phyloP scores from a whole-genome alignment of 306 rosid genomes.

The Inga leiocalycina region DNA sequence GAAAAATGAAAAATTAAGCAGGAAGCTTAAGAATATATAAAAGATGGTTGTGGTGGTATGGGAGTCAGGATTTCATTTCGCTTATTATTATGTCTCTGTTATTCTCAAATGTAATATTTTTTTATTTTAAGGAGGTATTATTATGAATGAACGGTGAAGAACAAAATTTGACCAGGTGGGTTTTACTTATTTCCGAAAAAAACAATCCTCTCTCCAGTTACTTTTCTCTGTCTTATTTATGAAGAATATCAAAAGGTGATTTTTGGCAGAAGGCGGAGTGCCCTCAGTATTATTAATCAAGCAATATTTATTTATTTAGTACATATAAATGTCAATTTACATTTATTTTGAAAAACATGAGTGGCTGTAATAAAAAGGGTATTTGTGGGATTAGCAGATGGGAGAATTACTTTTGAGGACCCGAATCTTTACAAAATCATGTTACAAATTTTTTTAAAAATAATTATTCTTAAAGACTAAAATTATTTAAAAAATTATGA shows the following conservation, averaged over 20 bases:
- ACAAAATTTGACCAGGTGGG: conserved; percentile 39
- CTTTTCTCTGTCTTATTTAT: conserved; percentile 8
- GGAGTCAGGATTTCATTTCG: conserved; percentile 10
- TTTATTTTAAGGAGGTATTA: conserved; percentile 25
- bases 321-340: not conserved
- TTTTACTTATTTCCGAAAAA: not conserved
- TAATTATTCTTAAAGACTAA: not conserved
- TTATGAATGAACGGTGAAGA: conserved; percentile 28
- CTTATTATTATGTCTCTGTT: conserved; percentile 21
- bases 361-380: not conserved
- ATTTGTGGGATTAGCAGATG: not conserved
- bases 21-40: conserved; percentile 38
- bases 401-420: not conserved
- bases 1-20: conserved; percentile 42
- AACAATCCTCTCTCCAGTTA: conserved; percentile 27
- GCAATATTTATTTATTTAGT: not conserved
- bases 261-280: not conserved
- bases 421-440: not conserved
- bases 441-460: not conserved
- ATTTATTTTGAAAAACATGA: not conserved
- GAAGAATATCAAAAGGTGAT: not conserved
- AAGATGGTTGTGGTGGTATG: not conserved
- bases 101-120: conserved; percentile 8
- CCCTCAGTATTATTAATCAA: not conserved
- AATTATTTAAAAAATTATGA: not conserved